Evolutionary conservation across 495 filamentous ascomycete genomes (phyloP).

Genomic region (Penicillium soppii): DNA sequence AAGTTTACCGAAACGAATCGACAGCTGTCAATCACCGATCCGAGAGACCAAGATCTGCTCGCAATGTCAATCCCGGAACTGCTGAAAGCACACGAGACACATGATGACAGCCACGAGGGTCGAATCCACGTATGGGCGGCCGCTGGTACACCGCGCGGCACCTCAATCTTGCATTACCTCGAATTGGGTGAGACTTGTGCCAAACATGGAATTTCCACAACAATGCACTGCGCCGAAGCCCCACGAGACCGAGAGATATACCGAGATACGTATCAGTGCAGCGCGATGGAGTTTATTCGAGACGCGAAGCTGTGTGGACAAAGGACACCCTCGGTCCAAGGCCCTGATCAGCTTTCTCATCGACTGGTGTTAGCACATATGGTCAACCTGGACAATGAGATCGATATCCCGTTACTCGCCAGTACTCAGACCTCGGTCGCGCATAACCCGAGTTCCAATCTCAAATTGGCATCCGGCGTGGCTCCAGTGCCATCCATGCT

Average conservation of each 20-base stretch:
- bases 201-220: conserved; percentile 20
- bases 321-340: too few species aligned
- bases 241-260: conserved; percentile 20
- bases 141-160: conserved; percentile 42
- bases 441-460: conserved; percentile 40
- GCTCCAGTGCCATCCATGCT: conserved; percentile 36
- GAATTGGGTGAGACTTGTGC: conserved; percentile 32
- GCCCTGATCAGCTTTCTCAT: conserved; percentile 4
- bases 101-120: conserved; percentile 31
- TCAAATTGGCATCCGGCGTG: conserved; percentile 41
- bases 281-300: conserved; percentile 22
- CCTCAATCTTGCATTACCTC: conserved; percentile 17
- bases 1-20: conserved; percentile 34
- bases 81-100: conserved; percentile 18
- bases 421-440: conserved; percentile 34
- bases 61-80: conserved; percentile 29
- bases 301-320: conserved; percentile 18
- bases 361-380: conserved; percentile 30
- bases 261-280: conserved; percentile 16
- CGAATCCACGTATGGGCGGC: conserved; percentile 45
- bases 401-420: conserved; percentile 32
- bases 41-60: conserved; percentile 28
- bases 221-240: conserved; percentile 27
- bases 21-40: conserved; percentile 31
- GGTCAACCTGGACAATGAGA: conserved; percentile 33